Base-by-base conservation (phyloP, 2,329 filamentous ascomycete genomes). In the Colletotrichum lentis region DNA sequence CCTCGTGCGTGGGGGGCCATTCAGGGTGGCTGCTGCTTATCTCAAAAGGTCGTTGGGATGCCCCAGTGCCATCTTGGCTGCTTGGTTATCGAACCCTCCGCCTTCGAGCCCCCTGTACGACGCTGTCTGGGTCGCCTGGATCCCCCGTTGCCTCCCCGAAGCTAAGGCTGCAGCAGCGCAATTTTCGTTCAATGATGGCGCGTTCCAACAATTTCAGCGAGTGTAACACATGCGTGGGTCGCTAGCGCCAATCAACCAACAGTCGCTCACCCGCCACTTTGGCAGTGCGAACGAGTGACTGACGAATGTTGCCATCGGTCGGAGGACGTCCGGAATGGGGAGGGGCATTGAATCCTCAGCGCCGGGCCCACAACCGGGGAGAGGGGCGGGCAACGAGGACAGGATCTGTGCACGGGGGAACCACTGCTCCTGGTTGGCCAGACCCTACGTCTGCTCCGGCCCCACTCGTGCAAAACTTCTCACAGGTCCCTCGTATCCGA, bases 161-260 rank as follows among this genome's bases (percentile, higher is more conserved):
- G 50, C 59, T 63, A 63, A 64, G 35, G 53, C 46, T 58, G 64
- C 64, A 63, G 59, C 47, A 39, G 37, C 27, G 55, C 39, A 55
- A 60, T 49, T 41, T 64, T 54, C 20, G 27, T 37, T 11, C 37
- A 68, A 68, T 65, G 43, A 65, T 50, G 62, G 65, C 55, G 65
- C 43, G 50, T 65, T 65, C 62, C 55, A 61, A 68, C 62, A 68
- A 65, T 68, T 65, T 68, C 55, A 56, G 55, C 62, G 62, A 56
- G 44, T 52, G 65, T 69, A 69, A 35, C 62, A 61, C 57, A 12
- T 50, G 18, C 20, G 56, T 65, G 62, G 66, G 56, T 16, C 43
- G 2, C 12, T 46, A 24, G 5, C 22, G 39, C 20, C 10, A 27
- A 20, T 10, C 16, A 35, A 37, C 18, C 31, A 35, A 2, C 31